Percentiles rank a stretch among this genome's conserved stretches.
Conservation (phyloP, 1,139 yeast species). For the Eremothecium cymbalariae region DNA sequence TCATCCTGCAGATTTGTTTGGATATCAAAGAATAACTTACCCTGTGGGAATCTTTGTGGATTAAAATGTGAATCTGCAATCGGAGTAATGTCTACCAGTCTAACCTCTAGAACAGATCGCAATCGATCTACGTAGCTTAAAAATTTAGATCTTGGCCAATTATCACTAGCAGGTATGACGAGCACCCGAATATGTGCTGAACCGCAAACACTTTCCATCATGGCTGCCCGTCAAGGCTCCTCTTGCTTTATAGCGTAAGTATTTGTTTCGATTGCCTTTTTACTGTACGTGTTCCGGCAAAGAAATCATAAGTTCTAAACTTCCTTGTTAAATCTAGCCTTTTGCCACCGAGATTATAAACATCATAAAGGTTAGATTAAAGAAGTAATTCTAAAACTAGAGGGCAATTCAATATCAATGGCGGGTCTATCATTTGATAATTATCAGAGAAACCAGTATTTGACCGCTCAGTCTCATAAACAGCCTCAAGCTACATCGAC, state of each 20-base stretch:
- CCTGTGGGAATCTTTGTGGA: constrained; percentile 80
- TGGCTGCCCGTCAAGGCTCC: too few relatives aligned
- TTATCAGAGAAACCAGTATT: constrained; percentile 73
- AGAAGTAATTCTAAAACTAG: too few relatives aligned
- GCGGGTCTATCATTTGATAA: constrained; percentile 90
- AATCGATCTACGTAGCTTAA: constrained; percentile 40
- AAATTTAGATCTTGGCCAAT: constrained; percentile 44
- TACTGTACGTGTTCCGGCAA: too few relatives aligned
- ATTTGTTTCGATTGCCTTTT: too few relatives aligned
- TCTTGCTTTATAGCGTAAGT: too few relatives aligned
- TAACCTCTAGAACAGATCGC: constrained; percentile 49
- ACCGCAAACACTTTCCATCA: constrained; percentile 19
- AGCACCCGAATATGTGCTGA: constrained; percentile 65
- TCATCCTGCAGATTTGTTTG: constrained; percentile 38
- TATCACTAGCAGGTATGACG: constrained; percentile 57
- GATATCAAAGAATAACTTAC: constrained; percentile 47
- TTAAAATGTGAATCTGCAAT: constrained; percentile 55
- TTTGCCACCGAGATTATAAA: too few relatives aligned
- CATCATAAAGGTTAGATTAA: too few relatives aligned
- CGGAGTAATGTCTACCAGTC: constrained; percentile 69
- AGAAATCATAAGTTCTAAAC: too few relatives aligned
- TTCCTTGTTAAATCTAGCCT: too few relatives aligned
- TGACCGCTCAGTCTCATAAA: constrained; percentile 63
- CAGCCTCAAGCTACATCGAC: constrained; percentile 90
- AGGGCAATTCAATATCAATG: too few relatives aligned